Base-by-base conservation (phyloP, 2,329 filamentous ascomycete species). In the Tolypocladium album region DNA sequence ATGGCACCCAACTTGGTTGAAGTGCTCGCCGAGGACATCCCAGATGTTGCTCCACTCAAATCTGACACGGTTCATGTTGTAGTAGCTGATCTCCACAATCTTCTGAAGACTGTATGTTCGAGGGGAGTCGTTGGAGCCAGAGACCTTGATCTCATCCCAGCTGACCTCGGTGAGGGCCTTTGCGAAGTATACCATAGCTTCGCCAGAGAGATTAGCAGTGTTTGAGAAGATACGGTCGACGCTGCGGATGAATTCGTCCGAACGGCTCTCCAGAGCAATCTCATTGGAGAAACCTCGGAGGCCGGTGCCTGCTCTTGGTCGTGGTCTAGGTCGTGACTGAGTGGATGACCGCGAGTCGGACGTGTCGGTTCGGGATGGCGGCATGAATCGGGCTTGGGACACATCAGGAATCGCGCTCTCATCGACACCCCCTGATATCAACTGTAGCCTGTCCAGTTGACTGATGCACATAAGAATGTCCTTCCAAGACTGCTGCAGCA, bases 31-130 rank as follows among this genome's bases (percentile, higher is more conserved):
- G n/a, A 99, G 82, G 1, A 99, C 89, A 64, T 90, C 89, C 94
- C 94, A 99, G 61, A 99, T 96, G 67, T 89, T 93, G 15, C 89
- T 95, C 94, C 94, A 99, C 72, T 99, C 94, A 68, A 97, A 97
- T 68, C 94, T 88, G 42, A 99, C 93, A 79, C 94, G 87, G 61
- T 90, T 92, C 94, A 99, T 99, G 78, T 99, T 99, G 84, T 99
- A 99, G 74, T 96, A 97, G 72, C 91, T 96, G 74, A 99, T 97
- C 74, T 99, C 94, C 20, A 99, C 95, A 64, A 99, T 85, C 75
- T 99, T 99, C 71, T 99, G 94, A 63, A 99, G 78, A 76, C 92
- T 97, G 80, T 97, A 99, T 11, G 93, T 99, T 59, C 95, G 86
- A 13, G 94, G 94, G 27, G 91, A 95, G 62, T 99, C 94, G 69